Conservation (phyloP, 2,329 filamentous ascomycete genomes). For the Tolypocladium album region DNA sequence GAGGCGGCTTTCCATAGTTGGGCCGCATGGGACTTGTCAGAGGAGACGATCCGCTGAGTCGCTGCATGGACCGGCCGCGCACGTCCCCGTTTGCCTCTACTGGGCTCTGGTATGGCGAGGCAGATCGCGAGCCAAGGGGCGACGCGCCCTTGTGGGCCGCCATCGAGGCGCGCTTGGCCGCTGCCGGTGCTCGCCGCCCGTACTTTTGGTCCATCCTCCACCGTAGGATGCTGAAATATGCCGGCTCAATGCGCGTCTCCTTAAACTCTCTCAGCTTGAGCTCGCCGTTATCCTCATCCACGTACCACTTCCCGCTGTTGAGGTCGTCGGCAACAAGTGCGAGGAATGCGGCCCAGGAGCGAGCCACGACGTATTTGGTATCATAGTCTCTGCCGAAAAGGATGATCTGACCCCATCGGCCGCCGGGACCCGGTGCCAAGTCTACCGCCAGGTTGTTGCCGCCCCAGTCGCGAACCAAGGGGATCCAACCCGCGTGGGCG, state of each 20-base stretch:
- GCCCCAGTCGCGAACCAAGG: constrained; percentile 92
- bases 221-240: constrained; percentile 87
- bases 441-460: constrained; percentile 96
- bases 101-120: constrained; percentile 56
- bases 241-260: constrained; percentile 76
- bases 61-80: constrained; percentile 62
- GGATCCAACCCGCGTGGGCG: constrained; percentile 90
- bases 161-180: constrained; percentile 42
- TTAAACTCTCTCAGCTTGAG: constrained; percentile 91
- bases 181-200: constrained; percentile 47
- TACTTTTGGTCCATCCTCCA: constrained; percentile 96
- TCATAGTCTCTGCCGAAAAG: constrained; percentile 96
- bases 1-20: constrained; percentile 57
- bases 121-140: constrained; percentile 35
- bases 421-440: constrained; percentile 77
- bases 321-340: constrained; percentile 85
- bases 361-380: constrained; percentile 91
- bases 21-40: constrained; percentile 55
- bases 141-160: constrained; percentile 31
- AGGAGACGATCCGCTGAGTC: constrained; percentile 54
- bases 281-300: constrained; percentile 87
- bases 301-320: constrained; percentile 76
- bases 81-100: constrained; percentile 46
- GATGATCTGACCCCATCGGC: constrained; percentile 94
- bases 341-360: constrained; percentile 83